phyloP scores from a whole-genome alignment of 768 basidiomycete genomes.

The Tricholoma saponaceum region DNA sequence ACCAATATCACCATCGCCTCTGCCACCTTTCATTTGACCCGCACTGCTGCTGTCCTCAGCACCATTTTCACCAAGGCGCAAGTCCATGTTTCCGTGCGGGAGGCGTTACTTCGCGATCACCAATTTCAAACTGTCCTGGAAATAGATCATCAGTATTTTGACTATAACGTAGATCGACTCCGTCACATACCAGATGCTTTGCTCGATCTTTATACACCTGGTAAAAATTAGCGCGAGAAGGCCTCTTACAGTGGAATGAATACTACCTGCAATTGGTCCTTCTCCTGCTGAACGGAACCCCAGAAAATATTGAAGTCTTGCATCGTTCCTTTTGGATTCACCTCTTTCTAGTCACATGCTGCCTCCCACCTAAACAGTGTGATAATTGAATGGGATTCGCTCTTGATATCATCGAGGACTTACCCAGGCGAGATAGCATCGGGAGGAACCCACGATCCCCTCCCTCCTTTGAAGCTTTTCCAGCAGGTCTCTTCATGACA shows the following conservation, averaged over 20 bases:
- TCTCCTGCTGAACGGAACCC: not conserved
- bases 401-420: not conserved
- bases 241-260: not conserved
- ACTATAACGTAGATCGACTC: not conserved
- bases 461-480: not conserved
- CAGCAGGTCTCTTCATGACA: not conserved
- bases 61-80: not conserved
- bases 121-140: not conserved
- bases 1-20: not conserved
- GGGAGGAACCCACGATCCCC: not conserved
- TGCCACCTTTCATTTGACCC: not conserved
- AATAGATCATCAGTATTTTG: not conserved
- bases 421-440: not conserved
- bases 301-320: not conserved
- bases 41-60: not conserved
- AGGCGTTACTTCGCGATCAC: not conserved
- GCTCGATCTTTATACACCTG: not conserved
- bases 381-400: not conserved
- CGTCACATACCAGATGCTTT: not conserved
- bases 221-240: not conserved
- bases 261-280: not conserved
- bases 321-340: not conserved
- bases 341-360: not conserved
- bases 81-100: not conserved
- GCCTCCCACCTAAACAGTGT: not conserved